Evolutionary conservation across 352 stramenopile species (phyloP).

Genomic region (Aphanomyces cochlioides): DNA sequence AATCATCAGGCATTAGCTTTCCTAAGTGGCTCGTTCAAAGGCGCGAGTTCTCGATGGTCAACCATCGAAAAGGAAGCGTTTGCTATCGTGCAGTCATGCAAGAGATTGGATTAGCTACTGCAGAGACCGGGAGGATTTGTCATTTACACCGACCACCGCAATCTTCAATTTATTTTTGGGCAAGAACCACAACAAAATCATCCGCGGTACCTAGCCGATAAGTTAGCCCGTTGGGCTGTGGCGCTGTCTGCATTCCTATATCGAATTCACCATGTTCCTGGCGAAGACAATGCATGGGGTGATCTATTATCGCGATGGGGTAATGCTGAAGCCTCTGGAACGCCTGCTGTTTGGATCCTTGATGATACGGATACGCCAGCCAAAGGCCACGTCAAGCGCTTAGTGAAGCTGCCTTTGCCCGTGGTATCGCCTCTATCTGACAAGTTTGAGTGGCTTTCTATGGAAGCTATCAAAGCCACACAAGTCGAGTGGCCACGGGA

Average conservation of each 20-base stretch:
- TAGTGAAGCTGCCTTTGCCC: background rate
- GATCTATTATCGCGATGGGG: constrained; percentile 37
- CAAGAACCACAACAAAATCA: background rate
- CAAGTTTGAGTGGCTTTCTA: background rate
- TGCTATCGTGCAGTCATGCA: constrained; percentile 35
- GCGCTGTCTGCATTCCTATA: constrained; percentile 34
- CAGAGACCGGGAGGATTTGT: constrained; percentile 28
- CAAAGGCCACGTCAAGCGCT: background rate
- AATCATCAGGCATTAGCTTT: constrained; percentile 34
- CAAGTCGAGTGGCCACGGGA: background rate
- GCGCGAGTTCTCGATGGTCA: constrained; percentile 23
- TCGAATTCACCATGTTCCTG: constrained; percentile 33
- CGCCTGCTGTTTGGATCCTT: background rate
- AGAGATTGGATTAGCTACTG: constrained; percentile 34
- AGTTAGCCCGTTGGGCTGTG: constrained; percentile 35
- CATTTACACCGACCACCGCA: constrained; percentile 37
- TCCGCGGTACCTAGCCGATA: constrained; percentile 39
- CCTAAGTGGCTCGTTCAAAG: constrained; percentile 31
- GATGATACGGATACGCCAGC: constrained; percentile 26
- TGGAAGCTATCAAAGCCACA: background rate
- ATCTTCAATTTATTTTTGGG: constrained; percentile 36
- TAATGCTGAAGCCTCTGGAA: background rate
- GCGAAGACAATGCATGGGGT: constrained; percentile 37
- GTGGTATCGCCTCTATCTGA: background rate
- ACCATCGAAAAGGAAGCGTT: constrained; percentile 38